Conservation (phyloP, 164 flowering plant species). For the Liriodendron chinense region DNA sequence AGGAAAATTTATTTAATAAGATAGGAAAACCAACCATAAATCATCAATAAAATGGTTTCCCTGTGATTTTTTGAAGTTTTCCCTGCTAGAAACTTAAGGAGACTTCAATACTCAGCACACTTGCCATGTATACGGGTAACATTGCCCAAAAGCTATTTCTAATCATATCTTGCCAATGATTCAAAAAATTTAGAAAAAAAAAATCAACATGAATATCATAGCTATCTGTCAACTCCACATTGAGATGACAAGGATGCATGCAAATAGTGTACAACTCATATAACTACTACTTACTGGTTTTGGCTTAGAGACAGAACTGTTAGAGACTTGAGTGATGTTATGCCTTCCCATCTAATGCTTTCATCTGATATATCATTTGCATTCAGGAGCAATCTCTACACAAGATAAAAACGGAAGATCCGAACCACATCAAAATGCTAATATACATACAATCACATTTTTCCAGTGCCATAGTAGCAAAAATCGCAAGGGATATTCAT, state of each 20-base stretch:
- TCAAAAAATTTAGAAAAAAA: too few species aligned
- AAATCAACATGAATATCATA: too few species aligned
- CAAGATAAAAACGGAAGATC: neutral
- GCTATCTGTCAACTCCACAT: neutral
- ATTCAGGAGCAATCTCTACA: conserved; percentile 64
- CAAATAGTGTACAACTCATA: neutral
- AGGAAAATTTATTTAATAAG: too few species aligned
- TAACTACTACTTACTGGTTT: conserved; percentile 53
- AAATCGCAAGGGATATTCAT: neutral
- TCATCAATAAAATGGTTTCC: too few species aligned
- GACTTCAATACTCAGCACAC: too few species aligned
- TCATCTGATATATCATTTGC: conserved; percentile 57
- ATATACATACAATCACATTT: neutral
- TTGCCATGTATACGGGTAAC: too few species aligned
- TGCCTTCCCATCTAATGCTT: conserved; percentile 66
- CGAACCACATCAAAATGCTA: neutral
- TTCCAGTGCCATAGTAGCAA: neutral
- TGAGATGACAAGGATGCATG: neutral
- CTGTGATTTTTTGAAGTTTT: too few species aligned
- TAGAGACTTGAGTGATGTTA: conserved; percentile 51
- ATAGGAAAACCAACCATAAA: too few species aligned
- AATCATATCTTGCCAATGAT: neutral
- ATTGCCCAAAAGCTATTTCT: neutral
- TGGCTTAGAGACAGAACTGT: conserved; percentile 48
- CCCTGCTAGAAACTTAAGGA: too few species aligned